Percentiles rank a stretch among this genome's conserved stretches.
phyloP scores from a whole-genome alignment of 2,329 filamentous ascomycete species.

The Diaporthe batatas region DNA sequence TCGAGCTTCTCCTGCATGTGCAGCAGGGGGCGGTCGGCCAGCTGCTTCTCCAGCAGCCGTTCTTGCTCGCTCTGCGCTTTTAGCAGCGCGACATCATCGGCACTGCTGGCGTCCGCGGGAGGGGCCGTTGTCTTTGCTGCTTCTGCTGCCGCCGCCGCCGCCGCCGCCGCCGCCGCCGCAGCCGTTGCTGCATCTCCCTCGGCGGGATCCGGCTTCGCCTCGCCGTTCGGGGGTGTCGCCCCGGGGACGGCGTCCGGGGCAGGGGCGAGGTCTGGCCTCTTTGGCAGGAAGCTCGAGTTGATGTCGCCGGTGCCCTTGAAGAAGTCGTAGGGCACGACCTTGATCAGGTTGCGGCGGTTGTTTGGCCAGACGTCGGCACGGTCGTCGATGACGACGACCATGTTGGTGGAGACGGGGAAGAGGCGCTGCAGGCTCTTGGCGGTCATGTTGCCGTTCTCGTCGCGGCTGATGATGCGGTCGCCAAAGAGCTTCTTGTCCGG shows the following conservation, averaged over 20 bases:
- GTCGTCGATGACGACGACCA: constrained; percentile 99
- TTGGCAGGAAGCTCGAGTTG: constrained; percentile 96
- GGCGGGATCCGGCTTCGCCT: constrained; percentile 31
- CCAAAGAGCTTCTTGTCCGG: constrained; percentile 91
- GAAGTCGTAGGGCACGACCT: constrained; percentile 95
- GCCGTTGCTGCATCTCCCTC: constrained; percentile 50
- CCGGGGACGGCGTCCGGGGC: constrained; percentile 41
- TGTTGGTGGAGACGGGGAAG: constrained; percentile 97
- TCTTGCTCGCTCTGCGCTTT: constrained; percentile 87
- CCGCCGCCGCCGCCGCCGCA: no score
- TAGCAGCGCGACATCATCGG: constrained; percentile 75
- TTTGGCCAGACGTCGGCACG: constrained; percentile 94
- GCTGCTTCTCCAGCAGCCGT: constrained; percentile 87
- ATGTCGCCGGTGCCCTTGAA: constrained; percentile 99
- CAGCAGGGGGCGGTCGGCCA: constrained; percentile 89
- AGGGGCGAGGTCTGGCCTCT: constrained; percentile 70
- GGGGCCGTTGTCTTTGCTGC: constrained; percentile 69
- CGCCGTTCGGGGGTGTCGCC: constrained; percentile 45
- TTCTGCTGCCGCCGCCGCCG: constrained; percentile 49
- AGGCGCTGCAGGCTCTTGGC: constrained; percentile 90
- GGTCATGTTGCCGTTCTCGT: constrained; percentile 94
- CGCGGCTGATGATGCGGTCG: constrained; percentile 93
- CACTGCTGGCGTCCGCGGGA: constrained; percentile 79
- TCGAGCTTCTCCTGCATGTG: constrained; percentile 94
- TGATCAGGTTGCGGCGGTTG: constrained; percentile 93